Base-by-base conservation (phyloP, 805 yeast species). In the Blastobotrys robertii region DNA sequence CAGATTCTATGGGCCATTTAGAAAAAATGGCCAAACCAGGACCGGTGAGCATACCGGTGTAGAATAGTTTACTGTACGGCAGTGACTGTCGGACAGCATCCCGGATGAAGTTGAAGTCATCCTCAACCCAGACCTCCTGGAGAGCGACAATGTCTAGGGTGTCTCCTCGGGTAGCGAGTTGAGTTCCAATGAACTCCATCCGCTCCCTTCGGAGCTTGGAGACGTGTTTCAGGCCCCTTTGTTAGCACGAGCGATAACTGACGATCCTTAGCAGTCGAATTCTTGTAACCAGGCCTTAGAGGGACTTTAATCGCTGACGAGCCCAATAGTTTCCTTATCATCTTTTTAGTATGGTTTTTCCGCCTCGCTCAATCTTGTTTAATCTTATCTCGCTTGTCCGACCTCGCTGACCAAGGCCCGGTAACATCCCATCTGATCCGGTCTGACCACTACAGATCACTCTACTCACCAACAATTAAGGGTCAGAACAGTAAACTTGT, bases 51-150 rank as follows among this genome's bases (percentile, higher is more conserved):
- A 92, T 84, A 0, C 97, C 98, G 2, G 94, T 73, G 45, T 75
- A 76, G 65, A 82, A 92, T 41, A 74, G 67, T 47, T 95, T 72
- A 41, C 76, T 61, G 59, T 76, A 79, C 0, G 90, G 88, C 51
- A 72, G 84, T 32, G 55, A 57, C 1, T 52, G 51, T 2, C 58
- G 43, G 45, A 87, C 74, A 4, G 58, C 59, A 2, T 50, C 46
- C 12, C 70, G 69, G 14, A 92, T 62, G 48, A 76, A 74, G 1
- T 75, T 72, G 88, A 88, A 88, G 60, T 92, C 98, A 38, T 73
- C 77, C 49, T 77, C 72, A 33, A 81, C 80, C 98, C 98, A 92
- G 9, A 92, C 72, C 57, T 92, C 98, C 60, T 92, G 98, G n/a
- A 92, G 66, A 1, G 96, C 96, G 5, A 92, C 74, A 9, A 92